phyloP scores from a whole-genome alignment of 768 basidiomycete genomes.

The Amyloporia xantha region DNA sequence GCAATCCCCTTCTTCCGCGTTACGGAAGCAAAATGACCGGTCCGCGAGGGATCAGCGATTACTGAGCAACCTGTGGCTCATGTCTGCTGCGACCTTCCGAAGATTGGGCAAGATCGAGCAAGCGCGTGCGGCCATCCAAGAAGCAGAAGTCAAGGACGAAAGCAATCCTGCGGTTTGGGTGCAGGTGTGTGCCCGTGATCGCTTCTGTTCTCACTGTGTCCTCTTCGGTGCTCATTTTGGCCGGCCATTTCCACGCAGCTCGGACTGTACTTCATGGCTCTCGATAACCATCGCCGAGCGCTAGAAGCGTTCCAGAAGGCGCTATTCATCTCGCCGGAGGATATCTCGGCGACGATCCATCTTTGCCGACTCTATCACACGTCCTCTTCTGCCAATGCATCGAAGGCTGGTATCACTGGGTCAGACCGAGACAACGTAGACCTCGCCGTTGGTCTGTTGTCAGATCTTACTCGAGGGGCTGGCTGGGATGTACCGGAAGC shows the following conservation, averaged over 20 bases:
- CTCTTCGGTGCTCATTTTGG: neutral
- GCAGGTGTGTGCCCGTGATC: conserved; percentile 50
- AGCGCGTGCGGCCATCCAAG: conserved; percentile 84
- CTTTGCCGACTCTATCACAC: conserved; percentile 69
- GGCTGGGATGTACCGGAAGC: conserved; percentile 94
- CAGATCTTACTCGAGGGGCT: conserved; percentile 64
- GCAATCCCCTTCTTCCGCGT: conserved; percentile 22
- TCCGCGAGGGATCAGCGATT: conserved; percentile 54
- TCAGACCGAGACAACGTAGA: conserved; percentile 49
- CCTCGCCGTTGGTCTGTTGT: conserved; percentile 76
- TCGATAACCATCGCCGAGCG: conserved; percentile 53
- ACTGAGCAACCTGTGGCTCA: conserved; percentile 85
- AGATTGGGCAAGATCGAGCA: conserved; percentile 87
- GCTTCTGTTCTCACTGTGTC: neutral
- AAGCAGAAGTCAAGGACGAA: conserved; percentile 87
- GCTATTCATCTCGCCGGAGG: conserved; percentile 76
- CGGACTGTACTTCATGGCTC: conserved; percentile 63
- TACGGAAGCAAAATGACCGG: conserved; percentile 25
- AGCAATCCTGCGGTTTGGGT: conserved; percentile 90
- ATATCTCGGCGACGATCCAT: conserved; percentile 73
- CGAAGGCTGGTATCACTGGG: conserved; percentile 2
- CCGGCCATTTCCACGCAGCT: conserved; percentile 37
- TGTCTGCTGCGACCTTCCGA: conserved; percentile 91
- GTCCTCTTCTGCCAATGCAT: conserved; percentile 24
- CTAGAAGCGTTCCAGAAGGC: conserved; percentile 80